Base-by-base conservation (phyloP, 192 early-diverging fungal species). In the Pilobolus umbonatus region DNA sequence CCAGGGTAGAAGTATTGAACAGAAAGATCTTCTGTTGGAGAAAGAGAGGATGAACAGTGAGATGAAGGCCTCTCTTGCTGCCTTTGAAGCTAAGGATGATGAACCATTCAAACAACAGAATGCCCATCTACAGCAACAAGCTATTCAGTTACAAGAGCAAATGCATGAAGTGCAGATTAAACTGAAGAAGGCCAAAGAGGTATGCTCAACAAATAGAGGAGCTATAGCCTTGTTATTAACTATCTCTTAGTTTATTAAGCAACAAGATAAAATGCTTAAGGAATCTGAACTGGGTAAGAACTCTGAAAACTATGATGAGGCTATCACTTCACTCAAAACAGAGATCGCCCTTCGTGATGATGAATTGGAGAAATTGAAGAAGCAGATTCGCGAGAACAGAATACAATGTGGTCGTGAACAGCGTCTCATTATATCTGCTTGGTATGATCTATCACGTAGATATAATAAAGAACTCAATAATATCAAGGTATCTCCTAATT, bases 361-460 rank as follows among this genome's bases (percentile, higher is more conserved):
- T 55, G 78, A 80, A 30, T 66, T 64, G 17, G 75, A 73, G 22
- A 58, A 60, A 25, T 24, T 68, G n/a, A 56, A 69, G 29, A 50
- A 50, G 21, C 46, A 57, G 29, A 32, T 88, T 47, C 71, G 75
- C 43, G 89, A 94, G 58, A 75, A 79, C 14, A 78, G 87, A 57
- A 67, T n/a, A n/a, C n/a, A n/a, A n/a, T n/a, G n/a, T n/a, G n/a
- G n/a, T n/a, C n/a, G n/a, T n/a, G n/a, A n/a, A n/a, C n/a, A n/a
- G n/a, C n/a, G n/a, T n/a, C n/a, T n/a, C n/a, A 89, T 97, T 61
- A 76, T 85, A 32, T 89, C 88, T 12, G 92, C 94, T 7, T 96
- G 85, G 85, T 80, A 85, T 60, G 78, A 87, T 57, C 53, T 83
- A 15, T 68, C 65, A 15, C 61, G 64, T 24, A 76, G 66, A 56